A percentile compares a stretch with the other conserved stretches of the same genome.
Conservation (phyloP, 106 monocot genomes). For the Ottelia alismoides region DNA sequence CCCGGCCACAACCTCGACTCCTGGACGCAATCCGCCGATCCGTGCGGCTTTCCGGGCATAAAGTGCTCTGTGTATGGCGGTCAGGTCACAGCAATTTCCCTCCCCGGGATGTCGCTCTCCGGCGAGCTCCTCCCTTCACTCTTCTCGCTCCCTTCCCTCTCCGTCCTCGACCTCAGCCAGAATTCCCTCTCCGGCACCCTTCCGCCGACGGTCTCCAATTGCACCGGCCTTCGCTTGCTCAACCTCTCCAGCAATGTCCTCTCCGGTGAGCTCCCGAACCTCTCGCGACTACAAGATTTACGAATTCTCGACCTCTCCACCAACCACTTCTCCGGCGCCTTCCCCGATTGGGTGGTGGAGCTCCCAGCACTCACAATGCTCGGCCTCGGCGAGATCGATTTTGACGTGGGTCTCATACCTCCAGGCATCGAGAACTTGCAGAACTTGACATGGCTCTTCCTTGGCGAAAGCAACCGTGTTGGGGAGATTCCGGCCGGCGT, state of each 20-base stretch:
- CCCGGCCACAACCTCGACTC: no score
- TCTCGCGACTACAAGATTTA: slow-evolving; percentile 43
- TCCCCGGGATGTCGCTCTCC: slow-evolving; percentile 40
- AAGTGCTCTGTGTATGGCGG: slow-evolving; percentile 37
- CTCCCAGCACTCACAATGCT: slow-evolving; percentile 23
- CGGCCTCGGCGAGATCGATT: slow-evolving; percentile 38
- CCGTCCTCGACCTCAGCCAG: slow-evolving; percentile 25
- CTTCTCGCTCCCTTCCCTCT: slow-evolving; percentile 19
- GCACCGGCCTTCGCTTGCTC: slow-evolving; percentile 39
- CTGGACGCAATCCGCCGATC: no score
- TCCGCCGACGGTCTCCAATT: slow-evolving; percentile 32
- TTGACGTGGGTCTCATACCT: slow-evolving; percentile 43
- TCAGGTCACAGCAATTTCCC: slow-evolving; percentile 41
- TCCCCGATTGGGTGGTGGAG: slow-evolving; percentile 55
- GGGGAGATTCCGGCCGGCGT: slow-evolving; percentile 55
- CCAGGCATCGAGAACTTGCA: slow-evolving; percentile 43
- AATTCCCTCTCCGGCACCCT: slow-evolving; percentile 33
- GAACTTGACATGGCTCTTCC: slow-evolving; percentile 61
- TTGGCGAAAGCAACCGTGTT: slow-evolving; percentile 38
- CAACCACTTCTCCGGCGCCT: slow-evolving; percentile 36
- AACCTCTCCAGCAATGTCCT: slow-evolving; percentile 58
- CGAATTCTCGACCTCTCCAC: slow-evolving; percentile 46
- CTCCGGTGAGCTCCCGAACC: slow-evolving; percentile 41
- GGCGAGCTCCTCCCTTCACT: slow-evolving; percentile 42
- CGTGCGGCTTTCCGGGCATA: no score